Percentiles rank a stretch among this genome's conserved stretches.
phyloP scores from a whole-genome alignment of 257 asterid species.

The Nicotiana otophora region DNA sequence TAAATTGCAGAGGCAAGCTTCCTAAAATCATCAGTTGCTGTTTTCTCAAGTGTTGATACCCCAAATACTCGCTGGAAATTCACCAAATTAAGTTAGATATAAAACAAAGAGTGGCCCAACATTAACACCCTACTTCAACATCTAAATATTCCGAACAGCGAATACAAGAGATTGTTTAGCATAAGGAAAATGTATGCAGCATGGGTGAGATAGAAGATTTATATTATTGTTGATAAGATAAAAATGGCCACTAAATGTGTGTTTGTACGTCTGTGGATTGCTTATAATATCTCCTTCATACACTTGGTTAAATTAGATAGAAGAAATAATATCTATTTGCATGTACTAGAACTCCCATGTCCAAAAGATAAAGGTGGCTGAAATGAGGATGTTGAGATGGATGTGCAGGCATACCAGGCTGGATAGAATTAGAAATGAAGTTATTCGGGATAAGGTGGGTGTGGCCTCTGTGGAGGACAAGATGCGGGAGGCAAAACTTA shows the following conservation, averaged over 20 bases:
- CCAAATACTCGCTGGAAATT: conserved; percentile 58
- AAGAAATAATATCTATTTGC: background rate
- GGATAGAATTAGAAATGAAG: too few species aligned
- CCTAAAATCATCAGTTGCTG: conserved; percentile 84
- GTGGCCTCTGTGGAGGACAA: too few species aligned
- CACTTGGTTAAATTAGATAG: background rate
- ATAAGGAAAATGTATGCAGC: background rate
- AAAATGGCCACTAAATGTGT: background rate
- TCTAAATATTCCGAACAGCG: background rate
- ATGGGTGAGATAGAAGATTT: background rate
- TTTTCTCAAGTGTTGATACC: conserved; percentile 86
- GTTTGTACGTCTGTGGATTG: background rate
- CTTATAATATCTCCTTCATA: background rate
- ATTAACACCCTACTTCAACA: background rate
- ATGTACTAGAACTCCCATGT: background rate
- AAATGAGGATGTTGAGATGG: too few species aligned
- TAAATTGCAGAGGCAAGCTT: conserved; percentile 95
- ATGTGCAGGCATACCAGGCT: too few species aligned
- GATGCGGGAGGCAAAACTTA: too few species aligned
- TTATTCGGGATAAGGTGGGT: too few species aligned
- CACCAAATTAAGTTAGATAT: conserved; percentile 4
- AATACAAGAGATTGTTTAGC: background rate
- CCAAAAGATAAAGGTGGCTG: too few species aligned
- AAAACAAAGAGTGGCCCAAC: background rate
- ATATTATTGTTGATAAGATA: background rate